Evolutionary conservation across 208 protist species (phyloP), one percentile per base, ranked within the genome.

Genomic region (Wallacemonas collosoma): DNA sequence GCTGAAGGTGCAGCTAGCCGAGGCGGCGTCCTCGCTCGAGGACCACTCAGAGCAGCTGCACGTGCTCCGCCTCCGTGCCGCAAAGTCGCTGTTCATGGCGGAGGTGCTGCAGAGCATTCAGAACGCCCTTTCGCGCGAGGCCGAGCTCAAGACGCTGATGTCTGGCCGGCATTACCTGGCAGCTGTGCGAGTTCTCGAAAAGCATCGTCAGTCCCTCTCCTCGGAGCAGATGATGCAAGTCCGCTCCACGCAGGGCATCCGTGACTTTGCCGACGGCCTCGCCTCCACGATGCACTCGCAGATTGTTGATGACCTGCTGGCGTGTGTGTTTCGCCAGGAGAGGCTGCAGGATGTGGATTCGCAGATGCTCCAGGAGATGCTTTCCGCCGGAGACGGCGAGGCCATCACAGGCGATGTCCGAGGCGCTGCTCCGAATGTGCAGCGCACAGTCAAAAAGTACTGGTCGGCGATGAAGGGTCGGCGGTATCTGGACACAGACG

Each of bases 241-340:
- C 3, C 81, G 88, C 2, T 88, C 80, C 4, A 87, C 85, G 4
- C 79, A 89, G 53, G 56, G 60, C 3, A 67, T 96, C 48, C 80
- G 82, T 15, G 86, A 90, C 57, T 85, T 81, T 56, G 84, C 93
- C 50, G 79, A 86, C 44, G 55, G 70, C 11, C 86, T 84, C 7
- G 63, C 85, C 1, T 57, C 78, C 17, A 90, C 80, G 12, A 56
- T 96, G 62, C 88, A 94, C 72, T 69, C 67, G 38, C 72, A 67
- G 15, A 88, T 96, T 45, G 82, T 91, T 41, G 85, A 93, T 66
- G 87, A 92, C 62, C 71, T 96, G 35, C 78, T 94, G 44, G 66
- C 74, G 38, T 94, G 87, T 68, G 81, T 96, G 0, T 96, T 96
- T 80, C 78, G 87, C 2, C 80, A 94, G 55, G 82, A 90, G 54